phyloP scores from a whole-genome alignment of 164 flowering plant species.

The Vitis rotundifolia region DNA sequence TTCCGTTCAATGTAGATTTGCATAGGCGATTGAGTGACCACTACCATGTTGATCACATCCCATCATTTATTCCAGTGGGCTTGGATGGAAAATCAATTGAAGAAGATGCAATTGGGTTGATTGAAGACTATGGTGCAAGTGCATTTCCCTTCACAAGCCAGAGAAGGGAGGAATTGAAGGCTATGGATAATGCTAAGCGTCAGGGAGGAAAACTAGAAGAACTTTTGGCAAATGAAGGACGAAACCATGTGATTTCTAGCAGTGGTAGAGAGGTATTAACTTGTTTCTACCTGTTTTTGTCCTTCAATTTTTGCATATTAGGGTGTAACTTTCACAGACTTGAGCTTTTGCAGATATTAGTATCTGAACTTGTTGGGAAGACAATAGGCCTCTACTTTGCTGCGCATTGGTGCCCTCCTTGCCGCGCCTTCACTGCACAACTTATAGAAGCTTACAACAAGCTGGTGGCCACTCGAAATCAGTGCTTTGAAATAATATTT shows the following conservation, averaged over 20 bases:
- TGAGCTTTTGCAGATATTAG: conserved; percentile 32
- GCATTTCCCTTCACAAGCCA: conserved; percentile 53
- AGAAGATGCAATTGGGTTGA: conserved; percentile 36
- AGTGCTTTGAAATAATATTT: conserved; percentile 41
- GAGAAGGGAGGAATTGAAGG: conserved; percentile 45
- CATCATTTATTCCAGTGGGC: conserved; percentile 40
- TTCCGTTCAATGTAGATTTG: conserved; percentile 37
- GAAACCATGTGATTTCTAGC: conserved; percentile 35
- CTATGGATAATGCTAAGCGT: conserved; percentile 37
- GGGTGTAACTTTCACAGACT: background rate
- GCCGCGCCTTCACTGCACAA: conserved; percentile 46
- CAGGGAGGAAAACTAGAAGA: conserved; percentile 41
- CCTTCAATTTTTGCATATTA: background rate
- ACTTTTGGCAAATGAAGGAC: conserved; percentile 35
- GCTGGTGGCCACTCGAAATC: conserved; percentile 12
- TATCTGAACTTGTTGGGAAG: conserved; percentile 49
- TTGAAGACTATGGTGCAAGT: conserved; percentile 57
- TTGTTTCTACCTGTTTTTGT: background rate
- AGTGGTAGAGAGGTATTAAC: conserved; percentile 38
- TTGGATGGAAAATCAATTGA: conserved; percentile 22
- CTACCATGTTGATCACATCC: conserved; percentile 38
- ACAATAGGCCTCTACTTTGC: conserved; percentile 67
- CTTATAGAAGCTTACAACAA: conserved; percentile 45
- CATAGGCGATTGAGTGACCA: conserved; percentile 25
- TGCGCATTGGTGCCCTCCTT: conserved; percentile 66